A percentile compares a stretch with the other conserved stretches of the same genome.
phyloP scores from a whole-genome alignment of 2,329 filamentous ascomycete species.

The Pseudomassariella vexata region DNA sequence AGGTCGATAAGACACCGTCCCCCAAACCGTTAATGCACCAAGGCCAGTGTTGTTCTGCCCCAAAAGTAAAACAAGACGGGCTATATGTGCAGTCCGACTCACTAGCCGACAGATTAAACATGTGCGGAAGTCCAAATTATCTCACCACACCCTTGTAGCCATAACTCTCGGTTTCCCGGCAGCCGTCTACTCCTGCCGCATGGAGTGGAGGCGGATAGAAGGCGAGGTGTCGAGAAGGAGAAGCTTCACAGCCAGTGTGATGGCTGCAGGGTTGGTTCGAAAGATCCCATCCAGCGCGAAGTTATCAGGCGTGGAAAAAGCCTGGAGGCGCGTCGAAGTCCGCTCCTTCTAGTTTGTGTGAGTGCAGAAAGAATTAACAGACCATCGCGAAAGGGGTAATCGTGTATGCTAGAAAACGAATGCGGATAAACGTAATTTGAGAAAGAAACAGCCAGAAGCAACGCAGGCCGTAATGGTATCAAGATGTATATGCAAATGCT shows the following conservation, averaged over 20 bases:
- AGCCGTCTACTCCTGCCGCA: too few species aligned
- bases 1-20: neutral
- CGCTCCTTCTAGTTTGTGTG: neutral
- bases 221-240: too few species aligned
- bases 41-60: neutral
- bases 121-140: too few species aligned
- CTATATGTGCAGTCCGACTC: neutral
- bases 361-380: neutral
- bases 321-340: neutral
- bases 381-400: neutral
- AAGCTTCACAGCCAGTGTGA: too few species aligned
- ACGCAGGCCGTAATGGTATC: conserved; percentile 6
- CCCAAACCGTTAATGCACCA: neutral
- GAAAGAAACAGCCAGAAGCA: neutral
- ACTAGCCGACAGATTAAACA: neutral
- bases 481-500: conserved; percentile 8
- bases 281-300: too few species aligned
- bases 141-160: too few species aligned
- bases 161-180: too few species aligned
- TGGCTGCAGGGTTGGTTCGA: too few species aligned
- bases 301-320: too few species aligned
- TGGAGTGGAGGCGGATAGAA: too few species aligned
- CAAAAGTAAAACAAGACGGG: neutral
- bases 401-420: neutral
- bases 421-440: neutral